These are phyloP conservation scores for Penicillium capsulatum DNA, from an alignment of 2,329 filamentous ascomycete genomes.

Conservation along the genomic window DNA sequence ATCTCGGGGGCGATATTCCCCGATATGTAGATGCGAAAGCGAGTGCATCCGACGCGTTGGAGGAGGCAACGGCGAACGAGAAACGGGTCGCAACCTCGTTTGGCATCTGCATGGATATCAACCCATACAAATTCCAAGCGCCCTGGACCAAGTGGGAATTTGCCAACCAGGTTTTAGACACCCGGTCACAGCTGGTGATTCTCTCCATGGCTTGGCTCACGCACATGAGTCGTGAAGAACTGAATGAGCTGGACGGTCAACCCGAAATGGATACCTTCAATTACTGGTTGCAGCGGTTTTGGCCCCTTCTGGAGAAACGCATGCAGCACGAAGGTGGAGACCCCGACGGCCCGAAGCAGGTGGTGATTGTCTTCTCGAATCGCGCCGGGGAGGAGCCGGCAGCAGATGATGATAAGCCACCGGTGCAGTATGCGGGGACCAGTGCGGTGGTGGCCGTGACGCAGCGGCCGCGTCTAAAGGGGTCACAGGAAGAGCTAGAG, in stretches of 20 bases:
- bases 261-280: slow-evolving; percentile 58
- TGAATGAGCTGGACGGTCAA: slow-evolving; percentile 40
- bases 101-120: slow-evolving; percentile 55
- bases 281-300: slow-evolving; percentile 61
- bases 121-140: slow-evolving; percentile 58
- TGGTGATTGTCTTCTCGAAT: slow-evolving; percentile 48
- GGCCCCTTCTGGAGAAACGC: slow-evolving; percentile 44
- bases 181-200: slow-evolving; percentile 51
- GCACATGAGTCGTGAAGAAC: slow-evolving; percentile 46
- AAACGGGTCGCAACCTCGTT: slow-evolving; percentile 40
- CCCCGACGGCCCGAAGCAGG: slow-evolving; percentile 26
- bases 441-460: slow-evolving; percentile 43
- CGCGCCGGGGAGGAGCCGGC: slow-evolving; percentile 42
- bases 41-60: slow-evolving; percentile 1
- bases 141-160: slow-evolving; percentile 60
- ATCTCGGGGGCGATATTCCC: slow-evolving; percentile 2
- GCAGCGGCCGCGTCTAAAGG: slow-evolving; percentile 22
- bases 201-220: slow-evolving; percentile 64
- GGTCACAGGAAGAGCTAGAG: slow-evolving; percentile 24
- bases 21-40: slow-evolving; percentile 1
- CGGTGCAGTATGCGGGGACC: slow-evolving; percentile 47
- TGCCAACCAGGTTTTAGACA: slow-evolving; percentile 50
- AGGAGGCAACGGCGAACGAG: slow-evolving; percentile 2
- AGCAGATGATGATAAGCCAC: slow-evolving; percentile 33
- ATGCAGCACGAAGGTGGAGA: slow-evolving; percentile 25